phyloP scores from a whole-genome alignment of 768 basidiomycete species.

The Rhodotorula diobovata region DNA sequence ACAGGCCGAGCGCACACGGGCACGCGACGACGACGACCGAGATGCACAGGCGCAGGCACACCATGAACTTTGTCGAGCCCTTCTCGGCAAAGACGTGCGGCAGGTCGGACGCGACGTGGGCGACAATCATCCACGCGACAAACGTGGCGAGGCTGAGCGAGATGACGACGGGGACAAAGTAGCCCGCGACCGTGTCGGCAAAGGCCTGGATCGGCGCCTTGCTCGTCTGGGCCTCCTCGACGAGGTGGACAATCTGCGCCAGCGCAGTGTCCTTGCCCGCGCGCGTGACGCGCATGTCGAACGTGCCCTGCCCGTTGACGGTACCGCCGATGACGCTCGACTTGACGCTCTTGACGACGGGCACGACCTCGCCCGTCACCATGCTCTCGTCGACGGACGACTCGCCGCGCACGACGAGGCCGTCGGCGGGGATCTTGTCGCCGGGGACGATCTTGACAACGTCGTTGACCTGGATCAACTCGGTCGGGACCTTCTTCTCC shows the following conservation, averaged over 20 bases:
- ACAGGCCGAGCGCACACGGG: constrained; percentile 91
- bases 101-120: constrained; percentile 59
- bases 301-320: constrained; percentile 92
- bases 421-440: constrained; percentile 94
- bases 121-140: constrained; percentile 71
- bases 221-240: constrained; percentile 95
- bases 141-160: constrained; percentile 76
- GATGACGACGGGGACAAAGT: constrained; percentile 90
- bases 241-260: constrained; percentile 90
- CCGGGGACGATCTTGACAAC: constrained; percentile 90
- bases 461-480: constrained; percentile 91
- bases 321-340: constrained; percentile 92
- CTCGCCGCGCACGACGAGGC: constrained; percentile 76
- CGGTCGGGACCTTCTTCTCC: constrained; percentile 87
- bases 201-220: constrained; percentile 98
- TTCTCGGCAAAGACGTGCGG: constrained; percentile 79
- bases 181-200: constrained; percentile 87
- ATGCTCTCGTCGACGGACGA: constrained; percentile 93
- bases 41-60: constrained; percentile 94
- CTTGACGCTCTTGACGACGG: constrained; percentile 75
- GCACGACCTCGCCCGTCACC: constrained; percentile 88
- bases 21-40: constrained; percentile 97
- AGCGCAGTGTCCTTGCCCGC: constrained; percentile 95
- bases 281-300: constrained; percentile 91
- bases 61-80: constrained; percentile 74